These are phyloP conservation scores for Tricharina praecox DNA, from an alignment of 495 filamentous ascomycete genomes.

Conservation along the genomic window DNA sequence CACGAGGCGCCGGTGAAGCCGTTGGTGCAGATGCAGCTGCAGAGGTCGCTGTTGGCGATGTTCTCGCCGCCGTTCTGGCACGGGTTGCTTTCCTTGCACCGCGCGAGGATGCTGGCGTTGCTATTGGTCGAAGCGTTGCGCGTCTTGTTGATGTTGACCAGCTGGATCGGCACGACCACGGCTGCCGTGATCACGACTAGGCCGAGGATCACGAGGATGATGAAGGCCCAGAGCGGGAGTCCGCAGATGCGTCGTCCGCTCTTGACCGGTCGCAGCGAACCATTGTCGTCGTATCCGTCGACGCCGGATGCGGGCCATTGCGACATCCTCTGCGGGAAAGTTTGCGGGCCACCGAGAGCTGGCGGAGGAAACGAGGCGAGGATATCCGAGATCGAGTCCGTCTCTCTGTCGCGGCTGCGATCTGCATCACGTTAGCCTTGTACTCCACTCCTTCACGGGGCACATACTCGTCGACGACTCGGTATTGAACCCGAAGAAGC, in stretches of 20 bases:
- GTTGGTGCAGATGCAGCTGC: conserved; percentile 73
- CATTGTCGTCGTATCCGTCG: conserved; percentile 14
- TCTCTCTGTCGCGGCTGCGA: conserved; percentile 30
- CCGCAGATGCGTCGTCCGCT: conserved; percentile 48
- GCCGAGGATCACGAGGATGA: conserved; percentile 48
- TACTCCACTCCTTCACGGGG: not conserved
- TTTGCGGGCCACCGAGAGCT: conserved; percentile 40
- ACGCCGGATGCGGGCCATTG: conserved; percentile 27
- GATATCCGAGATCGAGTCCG: conserved; percentile 67
- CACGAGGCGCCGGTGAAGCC: conserved; percentile 73
- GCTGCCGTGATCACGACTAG: conserved; percentile 71
- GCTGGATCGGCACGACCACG: conserved; percentile 66
- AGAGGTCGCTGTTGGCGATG: conserved; percentile 44
- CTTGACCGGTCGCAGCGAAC: conserved; percentile 5
- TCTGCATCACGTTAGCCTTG: not conserved
- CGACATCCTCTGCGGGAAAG: conserved; percentile 32
- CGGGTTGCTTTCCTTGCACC: conserved; percentile 37
- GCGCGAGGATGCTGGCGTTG: conserved; percentile 26
- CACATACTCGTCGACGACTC: not conserved
- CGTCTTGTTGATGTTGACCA: conserved; percentile 54
- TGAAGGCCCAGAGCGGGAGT: conserved; percentile 63
- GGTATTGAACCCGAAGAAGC: not conserved
- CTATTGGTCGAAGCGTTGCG: conserved; percentile 32
- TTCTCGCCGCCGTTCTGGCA: conserved; percentile 74
- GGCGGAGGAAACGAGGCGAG: conserved; percentile 83